Evolutionary conservation across 2,329 filamentous ascomycete species (phyloP), one percentile per base, ranked within the genome.

Genomic region (Beauveria sp.): DNA sequence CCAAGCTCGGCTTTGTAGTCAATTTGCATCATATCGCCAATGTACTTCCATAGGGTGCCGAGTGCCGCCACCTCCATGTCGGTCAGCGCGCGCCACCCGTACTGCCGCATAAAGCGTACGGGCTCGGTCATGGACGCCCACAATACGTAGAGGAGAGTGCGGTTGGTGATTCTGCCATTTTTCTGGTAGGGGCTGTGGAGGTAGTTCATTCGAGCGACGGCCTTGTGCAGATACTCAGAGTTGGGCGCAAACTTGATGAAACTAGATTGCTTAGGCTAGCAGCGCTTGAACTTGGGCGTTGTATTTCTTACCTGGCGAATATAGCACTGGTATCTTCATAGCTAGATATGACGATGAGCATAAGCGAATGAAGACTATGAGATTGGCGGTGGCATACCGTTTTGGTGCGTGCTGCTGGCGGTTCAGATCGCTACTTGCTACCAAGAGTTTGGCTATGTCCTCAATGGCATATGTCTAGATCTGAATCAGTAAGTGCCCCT

Each of bases 21-120:
- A 63, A 92, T 88, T 0, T 78, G 80, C 83, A 92, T 88, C 57
- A 83, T 82, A 66, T 91, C 85, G 16, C 88, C 89, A 18, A 90
- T 73, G 57, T 79, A 79, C 71, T 89, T 89, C 88, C 88, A 92
- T 67, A 89, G 84, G 0, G 83, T 85, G 18, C 83, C 85, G 34
- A 87, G 72, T 0, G 87, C 88, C 63, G 86, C 89, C 10, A 77
- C 71, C 71, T 92, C 90, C 72, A 92, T 77, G 0, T 87, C 82
- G 18, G 80, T 87, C 24, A 90, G 70, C 5, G 74, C 44, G 2
- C 90, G 82, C 89, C 89, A 93, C 69, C 93, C 90, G 67, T 85
- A 89, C 6, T 75, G 74, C 5, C 78, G 70, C 37, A 89, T 80
- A 77, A 88, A 91, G 16, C 80, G 76, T 34, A 82, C 71, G 0